These are phyloP conservation scores for Vaccinium macrocarpon DNA, from an alignment of 148 eudicot species.

Conservation along the genomic window DNA sequence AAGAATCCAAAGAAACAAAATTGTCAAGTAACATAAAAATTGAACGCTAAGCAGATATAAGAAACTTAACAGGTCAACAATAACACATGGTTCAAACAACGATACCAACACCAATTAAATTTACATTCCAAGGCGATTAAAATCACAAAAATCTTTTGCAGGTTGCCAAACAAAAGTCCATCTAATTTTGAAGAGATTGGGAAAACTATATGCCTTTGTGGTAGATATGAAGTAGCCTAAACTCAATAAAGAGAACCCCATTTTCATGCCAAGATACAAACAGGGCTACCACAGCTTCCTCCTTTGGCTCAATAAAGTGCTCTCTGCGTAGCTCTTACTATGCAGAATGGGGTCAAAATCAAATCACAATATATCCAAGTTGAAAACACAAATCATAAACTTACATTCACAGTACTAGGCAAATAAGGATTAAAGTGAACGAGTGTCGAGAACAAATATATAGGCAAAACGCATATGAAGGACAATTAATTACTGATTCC, in stretches of 20 bases:
- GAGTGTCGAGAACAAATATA: not conserved
- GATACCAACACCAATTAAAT: not conserved
- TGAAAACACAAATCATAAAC: not conserved
- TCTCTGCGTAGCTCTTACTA: not conserved
- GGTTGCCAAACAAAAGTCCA: not conserved
- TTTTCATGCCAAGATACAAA: not conserved
- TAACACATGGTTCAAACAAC: not conserved
- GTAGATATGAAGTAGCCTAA: not conserved
- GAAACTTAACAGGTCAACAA: not conserved
- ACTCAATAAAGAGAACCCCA: conserved; percentile 6
- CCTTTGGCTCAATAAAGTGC: not conserved
- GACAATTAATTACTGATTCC: conserved; percentile 2
- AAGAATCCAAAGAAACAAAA: conserved; percentile 11
- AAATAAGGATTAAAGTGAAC: not conserved
- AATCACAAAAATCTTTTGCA: not conserved
- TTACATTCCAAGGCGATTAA: not conserved
- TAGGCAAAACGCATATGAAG: not conserved
- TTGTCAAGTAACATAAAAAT: not conserved
- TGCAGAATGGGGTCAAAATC: not conserved
- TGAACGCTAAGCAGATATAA: not conserved
- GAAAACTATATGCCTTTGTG: not conserved
- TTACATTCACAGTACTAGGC: not conserved
- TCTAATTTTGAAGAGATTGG: not conserved
- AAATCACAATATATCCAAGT: not conserved
- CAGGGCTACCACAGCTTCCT: not conserved